Base-by-base conservation (phyloP, 2,329 filamentous ascomycete genomes). In the Ophiobolus disseminans region DNA sequence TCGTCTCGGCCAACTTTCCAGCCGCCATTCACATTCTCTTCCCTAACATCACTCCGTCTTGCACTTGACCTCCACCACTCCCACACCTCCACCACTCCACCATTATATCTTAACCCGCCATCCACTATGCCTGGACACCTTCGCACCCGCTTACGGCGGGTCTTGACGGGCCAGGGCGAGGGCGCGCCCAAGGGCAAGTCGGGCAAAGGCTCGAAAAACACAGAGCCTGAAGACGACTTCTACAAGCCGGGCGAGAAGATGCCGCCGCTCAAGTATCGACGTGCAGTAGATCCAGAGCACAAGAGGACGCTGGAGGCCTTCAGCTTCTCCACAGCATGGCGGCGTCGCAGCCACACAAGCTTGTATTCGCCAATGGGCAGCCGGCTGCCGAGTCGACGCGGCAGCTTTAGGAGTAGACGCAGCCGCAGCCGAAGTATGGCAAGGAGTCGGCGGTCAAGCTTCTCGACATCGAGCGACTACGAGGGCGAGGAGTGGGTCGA, bases 221-320 rank as follows among this genome's bases (percentile, higher is more conserved):
- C 66, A 10, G 66, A 71, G 51, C 74, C 68, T 58, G 72, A 77
- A 16, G 73, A 69, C 60, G 76, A 76, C 49, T 74, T 78, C 56
- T 80, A 80, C 68, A 75, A 76, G 62, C 78, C 78, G 5, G 78
- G 77, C 62, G 78, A 81, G 67, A 73, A 76, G 48, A 79, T 81
- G 76, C 78, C 78, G 4, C 73, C 75, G 17, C 66, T 76, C 14
- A 81, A 81, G 55, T 81, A 81, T 62, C 73, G 78, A 32, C 70
- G 75, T 20, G 74, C 76, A 8, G 77, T 79, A 32, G 74, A 74
- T 48, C 78, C 78, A 32, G 75, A 78, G 57, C 78, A 81, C 73
- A 79, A 78, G 62, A 77, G 76, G 57, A 71, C 73, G 37, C 71
- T 81, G 28, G 78, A 80, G 56, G 61, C 75, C 11, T 81, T 79